Evolutionary conservation across 176 grass and related monocot species (phyloP), one percentile per base, ranked within the genome.

Genomic region (Dactylis glomerata): DNA sequence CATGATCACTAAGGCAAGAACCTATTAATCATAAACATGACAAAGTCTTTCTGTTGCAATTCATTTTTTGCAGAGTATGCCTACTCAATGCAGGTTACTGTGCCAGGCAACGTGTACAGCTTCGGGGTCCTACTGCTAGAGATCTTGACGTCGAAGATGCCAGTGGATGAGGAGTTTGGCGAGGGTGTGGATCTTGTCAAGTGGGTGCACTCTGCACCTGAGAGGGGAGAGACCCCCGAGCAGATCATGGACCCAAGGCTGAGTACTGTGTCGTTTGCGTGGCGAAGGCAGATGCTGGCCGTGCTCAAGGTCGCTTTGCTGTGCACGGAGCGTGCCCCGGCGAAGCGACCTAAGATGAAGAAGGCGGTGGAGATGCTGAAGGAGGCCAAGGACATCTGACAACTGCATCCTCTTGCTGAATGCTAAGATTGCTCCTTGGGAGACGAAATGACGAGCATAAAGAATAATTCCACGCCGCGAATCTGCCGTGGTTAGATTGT

Each of bases 31-130:
- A 37, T 16, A 61, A 57, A 26, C 63, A 27, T 85, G 16, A 86
- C 49, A 30, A 54, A 52, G 8, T 85, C 27, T 51, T 62, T 14
- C 68, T 71, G 61, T 66, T 73, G 41, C 73, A 67, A 46, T 87
- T 86, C 58, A 23, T 62, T 68, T 61, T 52, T 75, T 80, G 58
- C 93, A 98, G 96, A 98, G 89, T 98, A 98, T 92, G 96, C 96
- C 32, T 98, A 98, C 84, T 95, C 93, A 28, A 98, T 98, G 96
- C 93, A 93, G 84, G 96, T 98, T 23, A 98, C 96, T 1, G 93
- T 90, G 41, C 87, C 91, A 5, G 96, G 93, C 42, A 98, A 98
- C 20, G 96, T 98, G 37, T 98, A 98, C 77, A 98, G 96, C 81
- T 98, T 87, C n/a, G 96, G 96, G 12, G 96, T 98, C 15, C 56